Conservation (phyloP, 495 filamentous ascomycete genomes). For the Penicillium riverlandense region DNA sequence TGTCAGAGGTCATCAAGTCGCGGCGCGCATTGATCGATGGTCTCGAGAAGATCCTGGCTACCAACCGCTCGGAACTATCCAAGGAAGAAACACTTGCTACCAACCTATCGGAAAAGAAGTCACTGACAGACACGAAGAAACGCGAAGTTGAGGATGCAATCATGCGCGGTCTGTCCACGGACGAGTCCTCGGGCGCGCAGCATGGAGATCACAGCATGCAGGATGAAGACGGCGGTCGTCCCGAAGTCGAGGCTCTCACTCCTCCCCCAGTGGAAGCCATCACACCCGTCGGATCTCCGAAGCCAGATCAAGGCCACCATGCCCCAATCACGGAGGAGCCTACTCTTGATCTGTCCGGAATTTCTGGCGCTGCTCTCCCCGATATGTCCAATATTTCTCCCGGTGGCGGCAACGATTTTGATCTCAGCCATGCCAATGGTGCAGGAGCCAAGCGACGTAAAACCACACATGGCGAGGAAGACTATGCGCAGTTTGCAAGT, state of each 20-base stretch:
- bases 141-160: constrained; percentile 84
- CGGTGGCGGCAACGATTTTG: constrained; percentile 21
- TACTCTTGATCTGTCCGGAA: constrained; percentile 5
- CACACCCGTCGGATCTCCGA: constrained; percentile 40
- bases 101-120: constrained; percentile 52
- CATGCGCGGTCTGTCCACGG: constrained; percentile 63
- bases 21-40: constrained; percentile 68
- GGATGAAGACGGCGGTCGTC: constrained; percentile 51
- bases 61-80: constrained; percentile 60
- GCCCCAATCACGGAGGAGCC: constrained; percentile 17
- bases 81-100: constrained; percentile 57
- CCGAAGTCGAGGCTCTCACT: constrained; percentile 77
- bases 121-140: constrained; percentile 67
- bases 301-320: constrained; percentile 23
- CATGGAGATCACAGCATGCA: constrained; percentile 32
- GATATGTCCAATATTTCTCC: constrained; percentile 42
- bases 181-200: constrained; percentile 30
- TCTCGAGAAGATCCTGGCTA: constrained; percentile 73
- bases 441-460: constrained; percentile 64
- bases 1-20: constrained; percentile 84
- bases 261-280: constrained; percentile 56
- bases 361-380: constrained; percentile 34
- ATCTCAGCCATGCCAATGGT: constrained; percentile 26
- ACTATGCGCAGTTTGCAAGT: constrained; percentile 61
- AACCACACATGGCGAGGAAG: constrained; percentile 57